Evolutionary conservation across 2,329 filamentous ascomycete genomes (phyloP), one percentile per base, ranked within the genome.

Genomic region (Colletotrichum liaoningense): DNA sequence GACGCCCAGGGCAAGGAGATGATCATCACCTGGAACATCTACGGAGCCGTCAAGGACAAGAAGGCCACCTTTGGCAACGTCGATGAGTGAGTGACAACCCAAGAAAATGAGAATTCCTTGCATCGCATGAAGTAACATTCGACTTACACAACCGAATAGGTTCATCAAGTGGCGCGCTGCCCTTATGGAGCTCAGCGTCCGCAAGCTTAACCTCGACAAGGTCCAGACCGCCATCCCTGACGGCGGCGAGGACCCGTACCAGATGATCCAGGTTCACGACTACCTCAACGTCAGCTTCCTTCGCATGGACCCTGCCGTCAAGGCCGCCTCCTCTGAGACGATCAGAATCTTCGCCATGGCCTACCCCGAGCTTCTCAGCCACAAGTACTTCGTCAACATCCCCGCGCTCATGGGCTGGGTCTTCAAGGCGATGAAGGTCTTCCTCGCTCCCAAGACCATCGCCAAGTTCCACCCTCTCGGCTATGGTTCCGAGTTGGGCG

Each of bases 361-460:
- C 77, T 98, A 98, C 84, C 95, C 96, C 0, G 96, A 98, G 86
- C 91, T 97, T 11, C 88, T 98, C 28, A 74, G 79, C 8, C 86
- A 96, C 85, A 98, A 98, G 87, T 98, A 95, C 88, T 98, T 98
- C 81, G 93, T 98, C 84, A 98, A 98, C 79, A 94, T 98, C 6
- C 96, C 96, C 0, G 84, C 92, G 69, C 88, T 98, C 79, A 98
- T 98, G 95, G 94, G 94, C 69, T 98, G 95, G 88, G 89, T 95
- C 80, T 95, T 93, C 81, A 86, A 87, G 24, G 88, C 92, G 67
- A 92, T 95, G 86, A 95, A 95, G 86, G 83, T 94, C 22, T 93
- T 95, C 81, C 86, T 95, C 56, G 91, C 92, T 35, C 87, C 91
- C 63, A 92, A 93, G 79, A 95, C 93, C 1, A 88, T 93, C 76